Conservation (phyloP, 345 rosid species). For the Citrus mangshanensis region DNA sequence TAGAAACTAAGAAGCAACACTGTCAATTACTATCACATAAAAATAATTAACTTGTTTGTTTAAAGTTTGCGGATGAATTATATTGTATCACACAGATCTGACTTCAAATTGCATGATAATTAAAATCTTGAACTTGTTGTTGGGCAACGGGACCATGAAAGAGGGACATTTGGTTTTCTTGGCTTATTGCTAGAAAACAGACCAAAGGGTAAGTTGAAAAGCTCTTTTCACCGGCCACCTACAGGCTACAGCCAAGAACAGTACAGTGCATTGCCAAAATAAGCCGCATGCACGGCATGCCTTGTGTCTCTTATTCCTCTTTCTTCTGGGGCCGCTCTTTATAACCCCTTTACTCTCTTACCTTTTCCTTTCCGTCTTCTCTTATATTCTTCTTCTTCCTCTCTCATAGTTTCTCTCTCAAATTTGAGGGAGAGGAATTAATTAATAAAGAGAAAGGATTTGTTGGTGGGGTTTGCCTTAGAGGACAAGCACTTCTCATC, state of each 20-base stretch:
- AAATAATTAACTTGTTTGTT: background rate
- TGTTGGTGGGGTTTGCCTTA: conserved; percentile 27
- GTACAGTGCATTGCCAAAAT: conserved; percentile 9
- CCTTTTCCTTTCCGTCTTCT: too few species aligned
- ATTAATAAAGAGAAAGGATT: background rate
- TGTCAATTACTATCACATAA: background rate
- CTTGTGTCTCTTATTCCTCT: conserved; percentile 13
- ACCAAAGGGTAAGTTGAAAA: conserved; percentile 56
- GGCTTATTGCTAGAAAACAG: conserved; percentile 26
- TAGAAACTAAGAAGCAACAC: background rate
- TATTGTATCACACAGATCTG: background rate
- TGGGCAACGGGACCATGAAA: conserved; percentile 24
- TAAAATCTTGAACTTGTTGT: background rate
- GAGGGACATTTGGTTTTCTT: conserved; percentile 20
- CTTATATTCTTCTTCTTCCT: conserved; percentile 4
- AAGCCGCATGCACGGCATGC: conserved; percentile 25
- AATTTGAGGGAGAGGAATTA: background rate
- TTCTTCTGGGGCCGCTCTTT: conserved; percentile 26
- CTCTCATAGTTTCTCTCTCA: too few species aligned
- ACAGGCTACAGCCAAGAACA: conserved; percentile 15
- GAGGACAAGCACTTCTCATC: conserved; percentile 45
- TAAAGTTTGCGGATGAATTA: background rate
- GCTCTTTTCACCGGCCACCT: conserved; percentile 53
- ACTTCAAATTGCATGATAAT: background rate
- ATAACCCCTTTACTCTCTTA: conserved; percentile 7